Conservation (phyloP, 164 flowering plant genomes). For the Chloranthus sessilifolius region DNA sequence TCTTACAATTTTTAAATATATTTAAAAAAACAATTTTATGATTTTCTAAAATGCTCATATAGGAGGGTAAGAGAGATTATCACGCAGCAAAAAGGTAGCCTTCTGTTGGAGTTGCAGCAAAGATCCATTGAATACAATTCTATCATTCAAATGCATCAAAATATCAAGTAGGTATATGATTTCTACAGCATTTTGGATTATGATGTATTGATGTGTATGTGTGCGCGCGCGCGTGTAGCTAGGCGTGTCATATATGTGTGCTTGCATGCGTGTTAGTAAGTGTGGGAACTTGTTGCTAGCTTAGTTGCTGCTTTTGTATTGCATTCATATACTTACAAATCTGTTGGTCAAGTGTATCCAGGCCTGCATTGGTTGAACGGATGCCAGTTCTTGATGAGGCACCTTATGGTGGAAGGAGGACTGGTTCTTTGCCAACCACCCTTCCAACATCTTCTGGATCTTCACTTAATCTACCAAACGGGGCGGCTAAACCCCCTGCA, state of each 20-base stretch:
- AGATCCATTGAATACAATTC: conserved; percentile 89
- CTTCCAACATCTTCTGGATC: conserved; percentile 41
- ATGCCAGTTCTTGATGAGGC: conserved; percentile 99
- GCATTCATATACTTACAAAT: too few species aligned
- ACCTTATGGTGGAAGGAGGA: conserved; percentile 65
- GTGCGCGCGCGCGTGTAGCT: too few species aligned
- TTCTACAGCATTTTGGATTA: neutral
- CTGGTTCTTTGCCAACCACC: conserved; percentile 61
- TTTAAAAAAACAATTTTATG: too few species aligned
- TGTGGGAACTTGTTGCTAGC: too few species aligned
- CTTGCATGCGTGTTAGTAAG: too few species aligned
- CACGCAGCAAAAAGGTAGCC: conserved; percentile 66
- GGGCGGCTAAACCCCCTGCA: conserved; percentile 68
- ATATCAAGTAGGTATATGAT: conserved; percentile 53
- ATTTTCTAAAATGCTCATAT: conserved; percentile 11
- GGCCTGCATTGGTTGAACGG: conserved; percentile 79
- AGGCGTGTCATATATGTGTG: too few species aligned
- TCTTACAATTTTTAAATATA: too few species aligned
- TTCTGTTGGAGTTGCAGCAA: conserved; percentile 93
- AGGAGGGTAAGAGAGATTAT: conserved; percentile 78
- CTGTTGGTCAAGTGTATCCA: conserved; percentile 27
- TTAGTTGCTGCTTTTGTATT: too few species aligned
- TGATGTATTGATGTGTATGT: too few species aligned
- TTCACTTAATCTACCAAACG: conserved; percentile 78
- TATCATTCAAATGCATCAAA: conserved; percentile 77